These are phyloP conservation scores for Zygosaccharomyces pseudobailii DNA, from an alignment of 1,139 yeast species.

Conservation along the genomic window DNA sequence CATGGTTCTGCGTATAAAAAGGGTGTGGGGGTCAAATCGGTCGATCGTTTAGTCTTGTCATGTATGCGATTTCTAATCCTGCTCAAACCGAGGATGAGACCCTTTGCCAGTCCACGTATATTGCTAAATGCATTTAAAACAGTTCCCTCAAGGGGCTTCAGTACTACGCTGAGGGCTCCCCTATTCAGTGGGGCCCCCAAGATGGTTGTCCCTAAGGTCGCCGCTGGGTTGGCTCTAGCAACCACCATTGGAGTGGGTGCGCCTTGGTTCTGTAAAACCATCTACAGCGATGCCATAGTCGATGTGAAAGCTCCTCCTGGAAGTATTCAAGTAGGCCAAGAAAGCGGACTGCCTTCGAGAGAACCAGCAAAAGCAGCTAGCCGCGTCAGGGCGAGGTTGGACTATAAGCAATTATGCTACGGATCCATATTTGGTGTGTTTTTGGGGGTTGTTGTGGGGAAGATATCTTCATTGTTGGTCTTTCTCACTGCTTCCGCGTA, in stretches of 20 bases:
- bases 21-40: slow-evolving; percentile 1
- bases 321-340: slow-evolving; percentile 9
- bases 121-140: slow-evolving; percentile 6
- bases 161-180: background rate
- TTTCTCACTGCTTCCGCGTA: slow-evolving; percentile 19
- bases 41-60: background rate
- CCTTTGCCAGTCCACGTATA: slow-evolving; percentile 7
- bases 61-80: background rate
- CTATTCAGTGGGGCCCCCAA: background rate
- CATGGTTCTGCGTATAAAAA: background rate
- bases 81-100: slow-evolving; percentile 4
- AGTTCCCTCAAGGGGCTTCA: slow-evolving; percentile 1
- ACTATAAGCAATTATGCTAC: slow-evolving; percentile 20
- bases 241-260: slow-evolving; percentile 13
- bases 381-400: slow-evolving; percentile 31
- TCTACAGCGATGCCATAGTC: slow-evolving; percentile 19
- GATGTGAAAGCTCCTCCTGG: slow-evolving; percentile 11
- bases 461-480: slow-evolving; percentile 20
- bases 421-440: slow-evolving; percentile 22
- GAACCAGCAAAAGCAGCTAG: slow-evolving; percentile 8
- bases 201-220: slow-evolving; percentile 3
- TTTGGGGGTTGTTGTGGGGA: slow-evolving; percentile 22
- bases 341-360: slow-evolving; percentile 12
- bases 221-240: slow-evolving; percentile 11
- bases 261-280: slow-evolving; percentile 13